Base-by-base conservation (phyloP, 129 eudicot species). In the Cynara cardunculus region DNA sequence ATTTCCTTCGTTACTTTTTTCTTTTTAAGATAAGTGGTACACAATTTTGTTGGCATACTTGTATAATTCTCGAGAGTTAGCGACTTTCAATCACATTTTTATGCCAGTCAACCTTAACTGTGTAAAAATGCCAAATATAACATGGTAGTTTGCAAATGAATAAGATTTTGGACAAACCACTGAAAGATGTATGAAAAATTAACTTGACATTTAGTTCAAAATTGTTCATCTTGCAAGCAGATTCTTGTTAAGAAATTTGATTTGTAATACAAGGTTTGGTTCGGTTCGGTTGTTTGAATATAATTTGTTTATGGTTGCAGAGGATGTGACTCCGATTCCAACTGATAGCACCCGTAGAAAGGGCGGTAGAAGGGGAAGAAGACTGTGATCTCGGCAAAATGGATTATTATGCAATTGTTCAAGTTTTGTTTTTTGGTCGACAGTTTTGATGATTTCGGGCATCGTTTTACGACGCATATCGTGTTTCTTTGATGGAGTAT, bases 281-380 rank as follows among this genome's bases (percentile, higher is more conserved):
- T 62, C 2, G 4, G 13, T 6, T 62, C 1, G 12, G 4, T 19
- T 62, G 4, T 62, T 72, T 34, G 16, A 72, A n/a, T 11, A 3
- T 19, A 71, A 12, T 44, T 73, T 31, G 1, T 73, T 24, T 44
- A 3, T 26, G 12, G 16, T 30, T 53, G 13, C 80, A 82, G 85
- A 82, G 85, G 85, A 82, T 49, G 85, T 82, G 26, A 82, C 85
- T 10, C 85, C 85, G 16, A 82, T 82, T 44, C 85, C 85, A 28
- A 82, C 85, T 0, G 85, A 82, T 56, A 82, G 85, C 80, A 82
- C 85, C 37, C 85, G 85, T 46, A 68, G 85, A 46, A 82, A 82
- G 59, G 85, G 85, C 18, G 85, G 85, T 30, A 82, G 85, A 49
- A 82, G 85, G 56, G 85, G 85, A 82, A 75, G 85, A 35, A 68